Base-by-base conservation (phyloP, 345 rosid genomes). In the Pistacia vera region DNA sequence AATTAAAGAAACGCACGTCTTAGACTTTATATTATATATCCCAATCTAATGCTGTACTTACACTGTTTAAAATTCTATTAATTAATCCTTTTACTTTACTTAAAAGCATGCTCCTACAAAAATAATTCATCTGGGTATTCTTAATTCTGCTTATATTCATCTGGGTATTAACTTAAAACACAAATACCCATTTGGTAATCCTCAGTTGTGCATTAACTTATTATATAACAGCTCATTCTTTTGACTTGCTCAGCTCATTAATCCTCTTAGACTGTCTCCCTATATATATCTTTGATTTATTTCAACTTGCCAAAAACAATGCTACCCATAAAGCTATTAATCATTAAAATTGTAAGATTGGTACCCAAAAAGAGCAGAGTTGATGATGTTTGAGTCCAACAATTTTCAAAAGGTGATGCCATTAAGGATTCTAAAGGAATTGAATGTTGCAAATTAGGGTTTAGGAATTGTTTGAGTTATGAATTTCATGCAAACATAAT, bases 401-500 rank as follows among this genome's bases (percentile, higher is more conserved):
- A 7, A 5, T 41, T 41, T 41, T 41, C 46, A 41, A 41, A 41
- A 41, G 46, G 46, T 0, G 46, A 41, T 41, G 46, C 6, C 46
- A 41, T 41, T 41, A 41, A 41, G 0, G 8, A 8, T 41, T 41
- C 9, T 8, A 6, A 38, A 41, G 6, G 8, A 41, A 8, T 41
- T 41, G 10, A 41, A 1, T 5, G 46, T 5, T 38, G 46, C 46
- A 41, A 41, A 51, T 51, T 51, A 54, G 54, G 54, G 54, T 9
- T 49, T 49, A 49, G 18, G 6, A 13, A 54, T 62, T 13, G 8
- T 41, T 67, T 78, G 63, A 44, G 58, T 72, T n/a, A 41, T 76
- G 82, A 81, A 76, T 76, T 80, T 81, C 79, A 85, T 78, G 85
- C 74, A 78, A 78, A 55, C 84, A 87, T 83, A 84, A 6, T 38